Conservation (phyloP, 805 yeast species). For the Cyberlindnera amylophila region DNA sequence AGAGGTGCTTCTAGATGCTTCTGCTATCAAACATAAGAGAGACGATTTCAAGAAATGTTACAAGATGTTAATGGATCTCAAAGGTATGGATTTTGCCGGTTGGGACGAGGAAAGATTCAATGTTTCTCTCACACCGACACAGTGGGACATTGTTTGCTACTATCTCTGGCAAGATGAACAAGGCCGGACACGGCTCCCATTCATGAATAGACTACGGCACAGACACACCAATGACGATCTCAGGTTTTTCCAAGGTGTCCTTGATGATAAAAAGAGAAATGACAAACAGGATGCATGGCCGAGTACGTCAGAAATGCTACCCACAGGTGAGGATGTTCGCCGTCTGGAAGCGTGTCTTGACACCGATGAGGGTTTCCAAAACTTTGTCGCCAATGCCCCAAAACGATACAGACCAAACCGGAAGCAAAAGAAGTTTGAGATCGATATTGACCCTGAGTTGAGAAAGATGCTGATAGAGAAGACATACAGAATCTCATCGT, state of each 20-base stretch:
- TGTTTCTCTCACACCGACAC: conserved; percentile 4
- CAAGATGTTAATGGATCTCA: conserved; percentile 9
- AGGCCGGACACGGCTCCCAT: conserved; percentile 1
- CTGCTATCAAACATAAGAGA: conserved; percentile 9
- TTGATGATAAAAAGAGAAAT: conserved; percentile 1
- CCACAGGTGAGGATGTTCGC: conserved; percentile 3
- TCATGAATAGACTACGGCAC: conserved; percentile 4
- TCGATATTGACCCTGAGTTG: conserved; percentile 1
- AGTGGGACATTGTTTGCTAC: conserved; percentile 11
- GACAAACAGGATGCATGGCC: neutral
- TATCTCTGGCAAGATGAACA: neutral
- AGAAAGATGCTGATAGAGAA: neutral
- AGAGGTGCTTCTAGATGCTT: neutral
- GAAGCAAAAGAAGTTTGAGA: too few species aligned
- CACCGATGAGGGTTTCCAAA: too few species aligned
- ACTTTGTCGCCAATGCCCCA: too few species aligned
- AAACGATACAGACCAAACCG: too few species aligned
- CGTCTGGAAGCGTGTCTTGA: too few species aligned
- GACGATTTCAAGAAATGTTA: conserved; percentile 10
- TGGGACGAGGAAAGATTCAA: conserved; percentile 13
- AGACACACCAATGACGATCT: conserved; percentile 10
- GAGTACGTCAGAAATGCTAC: conserved; percentile 1
- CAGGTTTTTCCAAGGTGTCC: conserved; percentile 10
- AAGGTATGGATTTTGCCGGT: conserved; percentile 6
- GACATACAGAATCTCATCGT: neutral